A percentile compares a stretch with the other conserved stretches of the same genome.
These are phyloP conservation scores for Globisporangium yorkense DNA, from an alignment of 352 stramenopile genomes.

Conservation along the genomic window DNA sequence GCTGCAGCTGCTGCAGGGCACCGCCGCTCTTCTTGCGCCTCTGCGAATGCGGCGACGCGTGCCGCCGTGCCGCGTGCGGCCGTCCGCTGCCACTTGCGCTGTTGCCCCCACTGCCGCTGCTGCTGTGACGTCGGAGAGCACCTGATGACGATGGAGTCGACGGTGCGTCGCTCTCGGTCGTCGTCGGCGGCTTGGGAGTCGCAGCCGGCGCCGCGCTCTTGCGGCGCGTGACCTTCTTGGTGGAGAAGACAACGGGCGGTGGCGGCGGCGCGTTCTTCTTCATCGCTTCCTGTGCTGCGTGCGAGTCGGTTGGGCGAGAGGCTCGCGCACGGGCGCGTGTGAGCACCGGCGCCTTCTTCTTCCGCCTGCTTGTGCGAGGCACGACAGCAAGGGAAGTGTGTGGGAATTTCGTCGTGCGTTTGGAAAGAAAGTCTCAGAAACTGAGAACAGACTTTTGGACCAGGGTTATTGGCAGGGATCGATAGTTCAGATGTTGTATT, in stretches of 20 bases:
- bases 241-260: constrained; percentile 61
- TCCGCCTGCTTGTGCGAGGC: too few species aligned
- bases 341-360: too few species aligned
- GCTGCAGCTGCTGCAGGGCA: constrained; percentile 49
- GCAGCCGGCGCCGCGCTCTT: not conserved
- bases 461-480: too few species aligned
- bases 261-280: constrained; percentile 17
- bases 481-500: too few species aligned
- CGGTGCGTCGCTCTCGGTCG: constrained; percentile 9
- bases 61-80: constrained; percentile 1
- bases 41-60: constrained; percentile 10
- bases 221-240: constrained; percentile 41
- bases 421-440: too few species aligned
- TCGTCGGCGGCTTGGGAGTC: not conserved
- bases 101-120: constrained; percentile 8
- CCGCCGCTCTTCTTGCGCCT: constrained; percentile 15
- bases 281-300: constrained; percentile 7
- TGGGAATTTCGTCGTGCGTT: too few species aligned
- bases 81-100: constrained; percentile 17
- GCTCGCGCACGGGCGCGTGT: too few species aligned
- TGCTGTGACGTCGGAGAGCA: constrained; percentile 2
- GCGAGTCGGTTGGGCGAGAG: not conserved
- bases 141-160: not conserved
- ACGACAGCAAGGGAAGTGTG: too few species aligned
- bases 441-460: too few species aligned